Conservation (phyloP, 2,329 filamentous ascomycete species). For the Aspergillus tanneri region DNA sequence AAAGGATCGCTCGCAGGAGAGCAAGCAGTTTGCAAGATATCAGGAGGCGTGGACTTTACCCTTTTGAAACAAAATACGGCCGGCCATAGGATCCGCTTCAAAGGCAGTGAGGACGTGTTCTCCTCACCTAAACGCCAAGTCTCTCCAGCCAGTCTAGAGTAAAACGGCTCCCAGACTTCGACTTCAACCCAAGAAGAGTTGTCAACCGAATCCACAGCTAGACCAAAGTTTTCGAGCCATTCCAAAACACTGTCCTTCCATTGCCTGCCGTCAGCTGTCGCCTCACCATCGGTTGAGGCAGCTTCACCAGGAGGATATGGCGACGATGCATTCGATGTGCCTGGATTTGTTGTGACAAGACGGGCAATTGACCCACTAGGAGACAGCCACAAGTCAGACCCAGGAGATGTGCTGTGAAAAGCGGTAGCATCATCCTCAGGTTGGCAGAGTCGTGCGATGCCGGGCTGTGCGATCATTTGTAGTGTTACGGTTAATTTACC, state of each 20-base stretch:
- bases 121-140: conserved; percentile 29
- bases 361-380: conserved; percentile 41
- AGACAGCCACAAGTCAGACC: conserved; percentile 42
- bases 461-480: conserved; percentile 38
- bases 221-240: conserved; percentile 40
- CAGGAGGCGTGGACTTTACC: conserved; percentile 21
- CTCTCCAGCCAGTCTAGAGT: conserved; percentile 37
- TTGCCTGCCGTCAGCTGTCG: conserved; percentile 23
- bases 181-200: conserved; percentile 43
- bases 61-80: conserved; percentile 45
- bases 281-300: conserved; percentile 12
- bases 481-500: conserved; percentile 40
- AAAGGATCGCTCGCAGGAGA: conserved; percentile 35
- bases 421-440: conserved; percentile 20
- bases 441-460: conserved; percentile 34
- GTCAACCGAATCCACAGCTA: conserved; percentile 30
- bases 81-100: conserved; percentile 48
- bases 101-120: conserved; percentile 29
- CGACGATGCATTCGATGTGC: conserved; percentile 22
- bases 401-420: conserved; percentile 21
- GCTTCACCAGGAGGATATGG: conserved; percentile 15
- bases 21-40: conserved; percentile 17
- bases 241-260: conserved; percentile 40
- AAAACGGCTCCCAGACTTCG: conserved; percentile 43
- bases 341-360: conserved; percentile 29